A percentile compares a stretch with the other conserved stretches of the same genome.
Conservation (phyloP, 768 basidiomycete genomes). For the Suillus subluteus region DNA sequence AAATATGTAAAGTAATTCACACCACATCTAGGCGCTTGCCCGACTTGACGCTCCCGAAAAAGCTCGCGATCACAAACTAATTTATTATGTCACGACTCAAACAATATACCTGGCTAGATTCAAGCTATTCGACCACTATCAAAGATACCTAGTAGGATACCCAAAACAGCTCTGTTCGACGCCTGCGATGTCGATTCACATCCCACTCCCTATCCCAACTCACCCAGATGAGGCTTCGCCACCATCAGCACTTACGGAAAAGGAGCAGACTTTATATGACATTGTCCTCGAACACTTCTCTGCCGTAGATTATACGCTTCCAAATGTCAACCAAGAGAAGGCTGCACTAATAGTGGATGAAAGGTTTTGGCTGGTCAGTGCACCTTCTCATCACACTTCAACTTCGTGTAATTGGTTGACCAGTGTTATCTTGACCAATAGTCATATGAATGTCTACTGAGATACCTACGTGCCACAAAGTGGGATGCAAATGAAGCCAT, state of each 20-base stretch:
- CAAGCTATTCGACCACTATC: background rate
- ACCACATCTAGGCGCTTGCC: too few relatives aligned
- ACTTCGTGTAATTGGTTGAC: background rate
- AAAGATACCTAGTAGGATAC: background rate
- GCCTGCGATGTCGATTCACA: conserved; percentile 15
- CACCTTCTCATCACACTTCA: background rate
- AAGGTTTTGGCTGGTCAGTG: conserved; percentile 73
- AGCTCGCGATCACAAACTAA: background rate
- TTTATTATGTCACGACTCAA: background rate
- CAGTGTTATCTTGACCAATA: conserved; percentile 16
- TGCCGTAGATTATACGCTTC: conserved; percentile 51
- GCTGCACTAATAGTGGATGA: conserved; percentile 63
- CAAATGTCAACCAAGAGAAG: conserved; percentile 44
- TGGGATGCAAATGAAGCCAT: conserved; percentile 67
- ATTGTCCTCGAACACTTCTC: conserved; percentile 63
- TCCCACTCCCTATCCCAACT: conserved; percentile 28
- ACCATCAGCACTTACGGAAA: conserved; percentile 42
- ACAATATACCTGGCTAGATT: background rate
- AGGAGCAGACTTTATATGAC: conserved; percentile 53
- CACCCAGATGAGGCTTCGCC: conserved; percentile 33
- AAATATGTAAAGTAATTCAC: too few relatives aligned
- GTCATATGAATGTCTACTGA: conserved; percentile 73
- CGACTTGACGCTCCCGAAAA: conserved; percentile 10
- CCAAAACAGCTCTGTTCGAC: background rate
- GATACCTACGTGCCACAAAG: conserved; percentile 81